These are phyloP conservation scores for Brassica incana DNA, from an alignment of 345 rosid species.

Conservation along the genomic window DNA sequence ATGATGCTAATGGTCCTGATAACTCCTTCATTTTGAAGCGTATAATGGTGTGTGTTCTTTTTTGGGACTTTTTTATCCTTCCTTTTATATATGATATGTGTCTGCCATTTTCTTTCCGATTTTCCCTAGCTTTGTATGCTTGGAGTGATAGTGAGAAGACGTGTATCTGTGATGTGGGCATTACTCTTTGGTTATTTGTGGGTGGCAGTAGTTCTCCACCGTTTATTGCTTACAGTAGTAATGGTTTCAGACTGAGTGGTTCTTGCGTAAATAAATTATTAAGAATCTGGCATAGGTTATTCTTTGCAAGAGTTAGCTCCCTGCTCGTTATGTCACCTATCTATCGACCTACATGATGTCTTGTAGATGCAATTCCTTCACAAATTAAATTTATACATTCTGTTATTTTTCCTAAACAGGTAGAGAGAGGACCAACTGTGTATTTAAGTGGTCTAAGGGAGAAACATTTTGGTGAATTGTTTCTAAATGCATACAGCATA, in stretches of 20 bases:
- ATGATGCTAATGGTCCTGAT: slow-evolving; percentile 46
- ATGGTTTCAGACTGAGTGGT: slow-evolving; percentile 11
- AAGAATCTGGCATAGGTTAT: slow-evolving; percentile 6
- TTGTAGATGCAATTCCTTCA: slow-evolving; percentile 18
- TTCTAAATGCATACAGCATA: slow-evolving; percentile 63
- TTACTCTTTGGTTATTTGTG: slow-evolving; percentile 7
- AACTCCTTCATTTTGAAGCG: slow-evolving; percentile 79
- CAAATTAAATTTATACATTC: slow-evolving; percentile 10
- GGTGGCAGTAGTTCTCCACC: slow-evolving; percentile 13
- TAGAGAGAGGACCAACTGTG: slow-evolving; percentile 80
- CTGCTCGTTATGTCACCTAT: slow-evolving; percentile 7
- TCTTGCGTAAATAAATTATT: slow-evolving; percentile 3
- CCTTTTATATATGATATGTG: slow-evolving; percentile 7
- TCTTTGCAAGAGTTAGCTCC: slow-evolving; percentile 8
- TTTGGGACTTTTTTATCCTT: background rate
- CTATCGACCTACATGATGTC: slow-evolving; percentile 10
- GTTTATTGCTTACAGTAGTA: slow-evolving; percentile 9
- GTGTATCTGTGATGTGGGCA: slow-evolving; percentile 19
- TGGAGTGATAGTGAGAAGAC: slow-evolving; percentile 20
- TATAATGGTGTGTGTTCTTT: slow-evolving; percentile 64
- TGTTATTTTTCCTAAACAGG: slow-evolving; percentile 50
- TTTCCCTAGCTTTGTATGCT: slow-evolving; percentile 16
- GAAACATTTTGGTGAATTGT: slow-evolving; percentile 91
- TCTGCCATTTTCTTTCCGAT: slow-evolving; percentile 7
- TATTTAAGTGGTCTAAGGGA: slow-evolving; percentile 90